These are phyloP conservation scores for Spergularia marina DNA, from an alignment of 148 eudicot species.

Conservation along the genomic window DNA sequence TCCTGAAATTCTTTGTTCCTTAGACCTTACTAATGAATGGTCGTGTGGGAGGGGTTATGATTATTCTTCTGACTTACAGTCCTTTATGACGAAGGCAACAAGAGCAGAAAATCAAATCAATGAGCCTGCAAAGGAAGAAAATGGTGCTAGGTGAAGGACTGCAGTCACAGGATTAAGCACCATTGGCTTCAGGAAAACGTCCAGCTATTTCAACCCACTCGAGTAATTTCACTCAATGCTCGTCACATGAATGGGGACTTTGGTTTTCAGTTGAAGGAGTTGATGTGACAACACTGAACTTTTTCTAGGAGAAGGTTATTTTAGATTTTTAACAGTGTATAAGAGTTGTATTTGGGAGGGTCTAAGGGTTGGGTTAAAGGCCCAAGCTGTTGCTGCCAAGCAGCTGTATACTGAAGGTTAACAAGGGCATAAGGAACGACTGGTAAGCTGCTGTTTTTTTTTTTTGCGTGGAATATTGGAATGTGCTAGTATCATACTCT, in stretches of 20 bases:
- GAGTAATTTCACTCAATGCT: constrained; percentile 36
- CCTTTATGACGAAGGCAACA: constrained; percentile 35
- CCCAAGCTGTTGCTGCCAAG: constrained; percentile 92
- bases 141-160: constrained; percentile 36
- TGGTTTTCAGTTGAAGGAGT: constrained; percentile 64
- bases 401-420: constrained; percentile 86
- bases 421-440: constrained; percentile 95
- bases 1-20: too few relatives aligned
- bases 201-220: too few relatives aligned
- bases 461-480: too few relatives aligned
- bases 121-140: constrained; percentile 61
- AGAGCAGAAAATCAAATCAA: constrained; percentile 22
- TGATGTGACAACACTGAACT: constrained; percentile 34
- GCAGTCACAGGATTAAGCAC: too few relatives aligned
- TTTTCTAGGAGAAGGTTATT: constrained; percentile 83
- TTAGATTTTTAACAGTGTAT: constrained; percentile 53
- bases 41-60: too few relatives aligned
- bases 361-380: constrained; percentile 61
- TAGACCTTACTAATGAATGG: too few relatives aligned
- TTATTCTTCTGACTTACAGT: background rate
- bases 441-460: constrained; percentile 44
- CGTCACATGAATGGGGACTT: constrained; percentile 51
- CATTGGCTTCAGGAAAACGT: too few relatives aligned
- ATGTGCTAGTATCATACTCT: too few relatives aligned
- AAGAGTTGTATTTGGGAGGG: constrained; percentile 70